phyloP scores from a whole-genome alignment of 179 eudicot genomes.

The Silene noctiflora region DNA sequence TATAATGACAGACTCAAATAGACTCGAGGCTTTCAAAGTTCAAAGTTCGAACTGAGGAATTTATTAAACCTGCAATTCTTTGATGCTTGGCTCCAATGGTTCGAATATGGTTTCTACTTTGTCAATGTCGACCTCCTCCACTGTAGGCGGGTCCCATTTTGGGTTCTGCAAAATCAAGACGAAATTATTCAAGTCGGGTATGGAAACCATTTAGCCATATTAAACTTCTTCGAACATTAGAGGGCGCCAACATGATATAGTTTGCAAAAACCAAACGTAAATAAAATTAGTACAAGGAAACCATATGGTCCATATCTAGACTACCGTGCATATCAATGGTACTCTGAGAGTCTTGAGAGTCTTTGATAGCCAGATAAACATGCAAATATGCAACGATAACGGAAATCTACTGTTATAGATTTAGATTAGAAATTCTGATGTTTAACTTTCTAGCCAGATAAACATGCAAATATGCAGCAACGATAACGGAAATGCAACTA shows the following conservation, averaged over 20 bases:
- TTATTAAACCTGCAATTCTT: slow-evolving; percentile 57
- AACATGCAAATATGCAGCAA: no score
- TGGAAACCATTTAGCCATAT: neutral
- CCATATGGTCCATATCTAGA: no score
- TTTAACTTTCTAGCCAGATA: no score
- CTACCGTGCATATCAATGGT: neutral
- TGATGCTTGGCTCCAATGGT: slow-evolving; percentile 44
- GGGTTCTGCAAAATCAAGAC: slow-evolving; percentile 54
- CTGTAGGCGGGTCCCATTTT: slow-evolving; percentile 70
- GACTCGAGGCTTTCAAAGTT: neutral
- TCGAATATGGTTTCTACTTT: slow-evolving; percentile 72
- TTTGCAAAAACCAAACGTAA: no score
- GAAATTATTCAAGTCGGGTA: neutral
- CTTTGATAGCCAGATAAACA: neutral
- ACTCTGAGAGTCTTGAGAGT: no score
- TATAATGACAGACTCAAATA: neutral
- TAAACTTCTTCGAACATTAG: no score
- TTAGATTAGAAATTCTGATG: no score
- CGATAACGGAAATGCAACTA: no score
- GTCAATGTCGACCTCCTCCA: slow-evolving; percentile 52
- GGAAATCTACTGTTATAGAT: no score
- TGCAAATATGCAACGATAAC: neutral
- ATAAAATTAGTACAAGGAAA: no score
- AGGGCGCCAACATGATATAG: no score
- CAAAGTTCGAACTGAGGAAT: neutral